These are phyloP conservation scores for Globisporangium takayamanum DNA, from an alignment of 352 stramenopile genomes.

Conservation along the genomic window DNA sequence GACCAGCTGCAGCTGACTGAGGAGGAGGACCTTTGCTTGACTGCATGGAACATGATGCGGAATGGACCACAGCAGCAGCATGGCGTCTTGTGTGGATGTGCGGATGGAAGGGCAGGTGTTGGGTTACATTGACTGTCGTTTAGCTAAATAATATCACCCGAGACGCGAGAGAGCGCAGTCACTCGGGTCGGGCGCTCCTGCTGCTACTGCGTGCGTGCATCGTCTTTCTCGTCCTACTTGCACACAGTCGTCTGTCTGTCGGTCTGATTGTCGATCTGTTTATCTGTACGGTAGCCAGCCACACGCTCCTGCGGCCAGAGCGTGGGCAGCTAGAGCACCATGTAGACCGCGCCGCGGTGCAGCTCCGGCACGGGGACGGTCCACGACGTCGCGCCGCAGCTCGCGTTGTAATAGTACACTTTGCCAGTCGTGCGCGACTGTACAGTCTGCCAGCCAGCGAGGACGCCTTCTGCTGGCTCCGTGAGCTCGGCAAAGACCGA, in stretches of 20 bases:
- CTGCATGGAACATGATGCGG: too few species aligned
- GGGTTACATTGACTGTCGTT: slow-evolving; percentile 20
- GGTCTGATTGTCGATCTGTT: neutral
- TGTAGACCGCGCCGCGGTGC: slow-evolving; percentile 52
- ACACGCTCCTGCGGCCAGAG: too few species aligned
- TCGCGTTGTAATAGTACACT: slow-evolving; percentile 82
- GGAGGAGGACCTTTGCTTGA: too few species aligned
- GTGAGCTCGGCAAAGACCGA: slow-evolving; percentile 53
- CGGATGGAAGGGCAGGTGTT: neutral
- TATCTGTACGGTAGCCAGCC: too few species aligned
- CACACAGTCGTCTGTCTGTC: neutral
- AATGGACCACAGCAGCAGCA: neutral
- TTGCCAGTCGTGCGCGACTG: slow-evolving; percentile 69
- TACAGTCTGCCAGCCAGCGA: slow-evolving; percentile 57
- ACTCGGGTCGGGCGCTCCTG: neutral
- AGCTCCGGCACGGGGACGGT: slow-evolving; percentile 58
- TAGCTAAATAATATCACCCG: slow-evolving; percentile 21
- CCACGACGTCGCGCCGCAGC: slow-evolving; percentile 68
- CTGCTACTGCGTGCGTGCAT: neutral
- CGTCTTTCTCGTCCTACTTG: too few species aligned
- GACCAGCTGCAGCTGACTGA: too few species aligned
- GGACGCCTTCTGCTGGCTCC: slow-evolving; percentile 31
- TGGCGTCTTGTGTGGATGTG: neutral
- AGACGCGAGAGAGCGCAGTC: too few species aligned
- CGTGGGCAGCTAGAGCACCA: slow-evolving; percentile 47